Evolutionary conservation across 2,329 filamentous ascomycete genomes (phyloP).

Genomic region (Cercospora sp.): DNA sequence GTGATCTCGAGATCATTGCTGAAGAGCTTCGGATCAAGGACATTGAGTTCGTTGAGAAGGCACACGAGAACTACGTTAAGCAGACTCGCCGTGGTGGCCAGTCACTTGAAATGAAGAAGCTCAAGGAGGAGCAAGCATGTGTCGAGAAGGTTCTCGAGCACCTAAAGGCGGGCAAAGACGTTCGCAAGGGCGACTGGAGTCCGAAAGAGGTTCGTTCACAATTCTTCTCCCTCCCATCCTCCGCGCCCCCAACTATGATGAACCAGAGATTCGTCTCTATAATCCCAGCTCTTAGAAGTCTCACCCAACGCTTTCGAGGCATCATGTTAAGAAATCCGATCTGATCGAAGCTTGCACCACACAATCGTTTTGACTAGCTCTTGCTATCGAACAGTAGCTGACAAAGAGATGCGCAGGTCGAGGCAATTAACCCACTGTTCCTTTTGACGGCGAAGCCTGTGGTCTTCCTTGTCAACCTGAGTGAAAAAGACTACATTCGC

Average conservation of each 20-base stretch:
- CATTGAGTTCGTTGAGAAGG: conserved; percentile 97
- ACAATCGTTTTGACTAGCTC: background rate
- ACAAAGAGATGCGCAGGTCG: conserved; percentile 62
- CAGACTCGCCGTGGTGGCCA: conserved; percentile 93
- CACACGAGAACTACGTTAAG: conserved; percentile 86
- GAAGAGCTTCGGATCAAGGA: conserved; percentile 97
- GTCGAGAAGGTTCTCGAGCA: conserved; percentile 85
- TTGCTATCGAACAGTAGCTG: conserved; percentile 4
- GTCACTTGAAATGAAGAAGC: conserved; percentile 95
- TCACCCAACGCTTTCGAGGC: conserved; percentile 71
- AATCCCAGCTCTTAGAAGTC: conserved; percentile 99
- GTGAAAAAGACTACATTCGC: conserved; percentile 93
- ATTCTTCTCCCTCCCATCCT: conserved; percentile 20
- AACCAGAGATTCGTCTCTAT: conserved; percentile 96
- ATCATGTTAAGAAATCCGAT: conserved; percentile 79
- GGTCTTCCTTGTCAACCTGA: conserved; percentile 94
- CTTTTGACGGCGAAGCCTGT: conserved; percentile 95
- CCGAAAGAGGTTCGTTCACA: conserved; percentile 84
- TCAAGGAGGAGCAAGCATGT: conserved; percentile 88
- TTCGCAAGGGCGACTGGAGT: conserved; percentile 84
- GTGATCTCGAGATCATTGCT: conserved; percentile 94
- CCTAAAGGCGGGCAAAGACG: conserved; percentile 86
- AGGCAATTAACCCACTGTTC: conserved; percentile 95
- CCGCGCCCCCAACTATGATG: conserved; percentile 70
- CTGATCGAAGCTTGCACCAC: conserved; percentile 32